Evolutionary conservation across 179 eudicot species (phyloP), one percentile per base, ranked within the genome.

Genomic region (Beta macrorhiza): DNA sequence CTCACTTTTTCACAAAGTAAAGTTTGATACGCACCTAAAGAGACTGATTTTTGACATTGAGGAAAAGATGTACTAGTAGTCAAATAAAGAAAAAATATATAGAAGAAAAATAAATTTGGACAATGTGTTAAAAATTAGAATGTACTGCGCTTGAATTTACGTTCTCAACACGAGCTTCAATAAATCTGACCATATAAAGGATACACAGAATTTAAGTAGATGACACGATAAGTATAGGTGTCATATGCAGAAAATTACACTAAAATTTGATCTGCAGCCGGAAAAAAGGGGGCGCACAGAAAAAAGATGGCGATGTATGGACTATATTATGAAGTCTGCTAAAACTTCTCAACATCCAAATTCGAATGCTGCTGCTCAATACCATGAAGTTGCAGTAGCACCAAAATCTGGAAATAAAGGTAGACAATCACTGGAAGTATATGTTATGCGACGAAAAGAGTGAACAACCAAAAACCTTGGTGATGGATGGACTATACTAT

Each of bases 341-440:
- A 77, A 70, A 74, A 64, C 19, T 82, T 98, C 91, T 56, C 25
- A 25, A 25, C 25, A 25, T 25, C 25, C 25, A 87, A 76, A 5
- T 5, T 5, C 4, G 8, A 5, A 8, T 79, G 91, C 98, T 55
- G 93, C 98, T 71, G 95, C 98, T 77, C 81, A 81, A 76, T 91
- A 93, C 97, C 98, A 95, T 49, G 91, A 77, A 95, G 98, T 93
- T 76, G 93, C 93, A 80, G 97, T 87, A 62, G 98, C 98, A 65
- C 97, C 98, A 37, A 98, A 97, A 81, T 93, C 98, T 3, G 98
- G 95, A 86, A 92, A 95, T 1, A 88, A 80, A 80, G 92, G 85
- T 73, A 93, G 93, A 80, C 87, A 80, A 75, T 87, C 90, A 44
- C 74, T 84, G 59, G 98, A 84, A n/a, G 94, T 83, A 80, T 93